Conservation (phyloP, 805 yeast genomes). For the Lipomyces japonicus region DNA sequence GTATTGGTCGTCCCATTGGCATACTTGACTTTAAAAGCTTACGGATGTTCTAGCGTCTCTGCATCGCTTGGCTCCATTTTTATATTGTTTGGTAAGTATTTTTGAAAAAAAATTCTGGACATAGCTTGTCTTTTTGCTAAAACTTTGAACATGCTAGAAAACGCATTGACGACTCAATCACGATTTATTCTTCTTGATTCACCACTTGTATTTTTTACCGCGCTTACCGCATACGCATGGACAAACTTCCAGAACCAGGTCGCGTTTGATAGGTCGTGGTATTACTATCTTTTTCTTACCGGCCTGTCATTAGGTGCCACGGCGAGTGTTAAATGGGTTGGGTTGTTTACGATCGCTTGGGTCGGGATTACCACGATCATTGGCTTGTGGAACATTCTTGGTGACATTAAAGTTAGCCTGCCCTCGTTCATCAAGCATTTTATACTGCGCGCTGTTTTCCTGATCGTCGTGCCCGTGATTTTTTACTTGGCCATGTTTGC, state of each 20-base stretch:
- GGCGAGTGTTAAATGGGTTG: constrained; percentile 64
- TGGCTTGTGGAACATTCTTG: constrained; percentile 64
- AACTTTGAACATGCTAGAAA: constrained; percentile 42
- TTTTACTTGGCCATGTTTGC: constrained; percentile 58
- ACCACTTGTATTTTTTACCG: constrained; percentile 43
- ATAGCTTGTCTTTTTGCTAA: neutral
- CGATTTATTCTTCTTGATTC: constrained; percentile 50
- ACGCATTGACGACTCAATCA: constrained; percentile 59
- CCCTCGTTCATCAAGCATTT: constrained; percentile 43
- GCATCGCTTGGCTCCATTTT: constrained; percentile 52
- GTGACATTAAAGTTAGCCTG: constrained; percentile 52
- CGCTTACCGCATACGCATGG: constrained; percentile 50
- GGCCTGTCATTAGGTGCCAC: constrained; percentile 53
- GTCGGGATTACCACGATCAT: constrained; percentile 47
- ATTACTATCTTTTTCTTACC: constrained; percentile 45
- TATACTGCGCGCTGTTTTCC: constrained; percentile 40
- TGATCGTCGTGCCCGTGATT: constrained; percentile 53
- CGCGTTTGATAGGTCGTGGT: constrained; percentile 54
- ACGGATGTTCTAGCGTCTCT: constrained; percentile 51
- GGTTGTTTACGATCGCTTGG: constrained; percentile 66
- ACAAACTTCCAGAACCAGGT: constrained; percentile 46
- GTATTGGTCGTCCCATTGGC: constrained; percentile 50
- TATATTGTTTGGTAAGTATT: constrained; percentile 45
- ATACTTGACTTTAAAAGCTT: constrained; percentile 52
- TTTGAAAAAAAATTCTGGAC: too few species aligned